A percentile compares a stretch with the other conserved stretches of the same genome.
phyloP scores from a whole-genome alignment of 1,139 yeast species.

The Candida sanyaensis region DNA sequence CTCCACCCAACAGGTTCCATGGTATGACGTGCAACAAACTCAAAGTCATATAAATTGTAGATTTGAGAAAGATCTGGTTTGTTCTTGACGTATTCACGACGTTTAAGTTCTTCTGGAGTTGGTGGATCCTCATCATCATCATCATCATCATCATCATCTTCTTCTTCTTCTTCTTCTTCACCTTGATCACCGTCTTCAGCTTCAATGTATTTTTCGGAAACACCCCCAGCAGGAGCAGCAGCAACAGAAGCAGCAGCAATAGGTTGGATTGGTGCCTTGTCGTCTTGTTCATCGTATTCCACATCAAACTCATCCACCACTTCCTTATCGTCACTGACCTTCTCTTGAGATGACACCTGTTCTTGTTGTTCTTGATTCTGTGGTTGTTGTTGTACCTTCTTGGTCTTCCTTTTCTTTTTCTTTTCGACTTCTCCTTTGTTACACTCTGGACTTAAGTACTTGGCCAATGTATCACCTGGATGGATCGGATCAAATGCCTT shows the following conservation, averaged over 20 bases:
- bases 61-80: constrained; percentile 69
- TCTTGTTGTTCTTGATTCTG: not conserved
- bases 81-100: constrained; percentile 25
- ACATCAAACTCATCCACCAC: constrained; percentile 48
- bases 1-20: constrained; percentile 85
- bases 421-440: constrained; percentile 37
- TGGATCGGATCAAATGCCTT: constrained; percentile 74
- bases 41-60: constrained; percentile 78
- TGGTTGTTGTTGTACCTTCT: no score
- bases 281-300: constrained; percentile 48
- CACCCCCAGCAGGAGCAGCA: constrained; percentile 3
- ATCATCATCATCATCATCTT: constrained; percentile 15
- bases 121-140: constrained; percentile 38
- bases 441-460: constrained; percentile 34
- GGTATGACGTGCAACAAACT: constrained; percentile 71
- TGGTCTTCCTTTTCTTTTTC: constrained; percentile 15
- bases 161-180: no score
- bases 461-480: constrained; percentile 72
- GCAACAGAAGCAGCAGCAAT: no score
- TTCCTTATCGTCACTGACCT: constrained; percentile 2
- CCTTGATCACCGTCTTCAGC: no score
- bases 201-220: no score
- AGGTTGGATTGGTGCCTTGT: constrained; percentile 27
- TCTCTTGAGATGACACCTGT: not conserved
- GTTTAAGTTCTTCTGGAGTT: constrained; percentile 31